phyloP scores from a whole-genome alignment of 2,329 filamentous ascomycete genomes.

The Colletotrichum sp. region DNA sequence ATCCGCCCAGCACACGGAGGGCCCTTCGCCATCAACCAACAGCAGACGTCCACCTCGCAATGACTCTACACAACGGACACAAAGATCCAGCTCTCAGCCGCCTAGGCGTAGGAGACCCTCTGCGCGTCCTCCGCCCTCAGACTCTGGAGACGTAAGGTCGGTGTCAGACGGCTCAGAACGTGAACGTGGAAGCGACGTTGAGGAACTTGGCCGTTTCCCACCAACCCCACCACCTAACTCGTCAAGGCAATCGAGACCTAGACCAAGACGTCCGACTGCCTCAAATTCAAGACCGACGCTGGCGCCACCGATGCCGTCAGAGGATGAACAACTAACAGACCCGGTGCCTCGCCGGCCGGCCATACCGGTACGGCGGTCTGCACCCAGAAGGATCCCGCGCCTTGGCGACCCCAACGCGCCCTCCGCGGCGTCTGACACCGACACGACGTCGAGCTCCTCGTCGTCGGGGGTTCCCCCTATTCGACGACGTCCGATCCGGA shows the following conservation, averaged over 20 bases:
- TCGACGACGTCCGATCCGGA: neutral
- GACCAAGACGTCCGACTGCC: neutral
- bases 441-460: slow-evolving; percentile 10
- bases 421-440: slow-evolving; percentile 7
- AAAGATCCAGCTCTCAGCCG: neutral
- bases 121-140: neutral
- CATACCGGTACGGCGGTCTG: neutral
- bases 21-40: neutral
- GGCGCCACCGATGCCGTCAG: neutral
- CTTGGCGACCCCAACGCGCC: neutral
- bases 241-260: neutral
- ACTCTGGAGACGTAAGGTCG: neutral
- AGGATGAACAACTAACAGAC: slow-evolving; percentile 7
- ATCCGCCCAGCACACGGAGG: slow-evolving; percentile 17
- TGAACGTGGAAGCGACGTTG: neutral
- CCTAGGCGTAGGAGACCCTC: neutral
- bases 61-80: neutral
- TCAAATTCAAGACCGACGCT: neutral
- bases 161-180: neutral
- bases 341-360: slow-evolving; percentile 2
- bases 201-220: neutral
- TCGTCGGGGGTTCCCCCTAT: slow-evolving; percentile 1
- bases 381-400: neutral
- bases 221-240: neutral
- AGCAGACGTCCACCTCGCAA: neutral